Percentiles rank a stretch among this genome's conserved stretches.
Evolutionary conservation across 2,329 filamentous ascomycete species (phyloP).

Genomic region (Microcyclosporella mali): DNA sequence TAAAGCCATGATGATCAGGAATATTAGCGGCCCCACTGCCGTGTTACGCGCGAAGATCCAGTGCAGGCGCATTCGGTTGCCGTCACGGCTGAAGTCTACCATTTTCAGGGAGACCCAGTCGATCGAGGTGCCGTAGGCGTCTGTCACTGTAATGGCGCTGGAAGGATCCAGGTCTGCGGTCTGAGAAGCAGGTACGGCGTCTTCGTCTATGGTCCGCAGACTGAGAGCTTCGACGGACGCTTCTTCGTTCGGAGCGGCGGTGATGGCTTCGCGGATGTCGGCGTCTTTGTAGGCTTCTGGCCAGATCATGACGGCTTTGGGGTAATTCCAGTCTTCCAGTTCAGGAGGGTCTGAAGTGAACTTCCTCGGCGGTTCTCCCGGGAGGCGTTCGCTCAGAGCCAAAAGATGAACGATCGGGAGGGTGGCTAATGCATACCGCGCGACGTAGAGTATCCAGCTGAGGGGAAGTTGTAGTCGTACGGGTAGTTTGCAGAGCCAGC

Average conservation of each 20-base stretch:
- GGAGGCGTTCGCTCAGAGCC: background rate
- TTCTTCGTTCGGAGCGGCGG: background rate
- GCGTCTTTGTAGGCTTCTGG: background rate
- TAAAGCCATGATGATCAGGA: no score
- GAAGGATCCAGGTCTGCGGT: background rate
- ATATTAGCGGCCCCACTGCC: no score
- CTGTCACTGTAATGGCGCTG: background rate
- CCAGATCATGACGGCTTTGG: background rate
- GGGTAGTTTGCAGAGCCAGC: background rate
- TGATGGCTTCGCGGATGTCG: background rate
- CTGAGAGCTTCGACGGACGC: background rate
- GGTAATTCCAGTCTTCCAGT: background rate
- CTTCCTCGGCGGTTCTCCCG: background rate
- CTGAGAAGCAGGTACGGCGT: background rate
- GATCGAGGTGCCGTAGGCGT: background rate
- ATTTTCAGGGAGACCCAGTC: slow-evolving; percentile 2
- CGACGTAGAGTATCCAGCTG: background rate
- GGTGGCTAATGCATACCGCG: background rate
- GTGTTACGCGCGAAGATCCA: no score
- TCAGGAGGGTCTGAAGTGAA: background rate
- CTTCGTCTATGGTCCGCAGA: slow-evolving; percentile 1
- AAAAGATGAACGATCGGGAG: background rate
- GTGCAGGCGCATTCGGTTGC: no score
- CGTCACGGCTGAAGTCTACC: background rate
- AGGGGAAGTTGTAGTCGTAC: background rate